Base-by-base conservation (phyloP, 441 rosid genomes). In the Lagerstroemia fauriei region DNA sequence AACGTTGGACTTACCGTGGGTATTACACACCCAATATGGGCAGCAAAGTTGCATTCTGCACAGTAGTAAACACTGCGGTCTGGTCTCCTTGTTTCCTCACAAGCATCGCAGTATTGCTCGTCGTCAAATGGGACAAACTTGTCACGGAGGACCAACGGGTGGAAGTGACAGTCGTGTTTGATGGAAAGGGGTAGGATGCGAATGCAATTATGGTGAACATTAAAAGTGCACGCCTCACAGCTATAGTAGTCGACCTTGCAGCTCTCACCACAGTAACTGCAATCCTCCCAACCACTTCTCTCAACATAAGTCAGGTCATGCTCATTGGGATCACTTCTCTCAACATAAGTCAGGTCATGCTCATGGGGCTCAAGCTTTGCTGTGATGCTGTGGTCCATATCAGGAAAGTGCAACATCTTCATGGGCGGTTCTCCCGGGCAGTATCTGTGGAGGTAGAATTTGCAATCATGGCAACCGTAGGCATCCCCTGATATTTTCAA, bases 401-500 rank as follows among this genome's bases (percentile, higher is more conserved):
- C 44, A 38, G 44, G 44, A 38, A 38, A 38, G 44, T 38, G 44
- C 44, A 38, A 2, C 44, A 38, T 61, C 68, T 24, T n/a, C 29
- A 4, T 4, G 68, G 27, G 29, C 25, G 25, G 7, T n/a, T 61
- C 29, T 20, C 0, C 6, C 29, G 76, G 31, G 51, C 41, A 79
- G 24, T 27, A 70, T 32, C 0, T 6, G 8, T 79, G 38, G 27
- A 79, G 12, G 48, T 51, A 79, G 76, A 69, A 9, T 11, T 3
- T 0, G 68, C 82, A 79, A 22, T 48, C 66, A 0, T 5, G 31
- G 70, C 82, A 70, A 12, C 82, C 78, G 59, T 75, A 75, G 27
- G 25, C 78, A 8, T 27, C 34, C 24, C 78, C 59, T 13, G 78
- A 24, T 75, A 75, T 18, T 5, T 47, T 16, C 78, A 47, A 29